phyloP scores from a whole-genome alignment of 108 stramenopile species.

The Nitzschia sp. region DNA sequence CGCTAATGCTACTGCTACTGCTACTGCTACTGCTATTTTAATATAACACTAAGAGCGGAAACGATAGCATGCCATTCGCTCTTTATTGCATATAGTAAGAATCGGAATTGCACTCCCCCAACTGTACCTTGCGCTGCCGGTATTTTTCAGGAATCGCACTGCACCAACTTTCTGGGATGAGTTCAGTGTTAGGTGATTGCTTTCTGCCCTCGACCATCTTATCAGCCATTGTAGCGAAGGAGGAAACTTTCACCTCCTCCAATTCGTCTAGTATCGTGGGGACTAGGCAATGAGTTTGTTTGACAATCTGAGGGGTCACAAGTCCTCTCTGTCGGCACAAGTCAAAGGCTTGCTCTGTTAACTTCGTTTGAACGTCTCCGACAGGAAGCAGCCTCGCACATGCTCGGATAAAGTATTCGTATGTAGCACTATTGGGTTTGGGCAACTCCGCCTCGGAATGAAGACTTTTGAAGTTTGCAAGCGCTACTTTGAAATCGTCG shows the following conservation, averaged over 20 bases:
- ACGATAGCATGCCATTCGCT: too few relatives aligned
- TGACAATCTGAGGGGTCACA: conserved; percentile 14
- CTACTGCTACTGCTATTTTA: too few relatives aligned
- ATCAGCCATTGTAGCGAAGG: background rate
- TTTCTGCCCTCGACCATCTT: background rate
- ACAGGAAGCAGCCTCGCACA: conserved; percentile 23
- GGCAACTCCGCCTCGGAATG: conserved; percentile 2
- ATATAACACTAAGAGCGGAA: too few relatives aligned
- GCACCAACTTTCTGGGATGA: conserved; percentile 6
- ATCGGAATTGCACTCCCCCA: background rate
- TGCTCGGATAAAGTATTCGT: conserved; percentile 26
- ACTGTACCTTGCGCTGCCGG: background rate
- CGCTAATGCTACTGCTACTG: too few relatives aligned
- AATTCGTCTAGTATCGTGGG: background rate
- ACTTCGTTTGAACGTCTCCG: conserved; percentile 19
- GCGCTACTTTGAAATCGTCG: conserved; percentile 12
- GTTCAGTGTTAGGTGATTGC: background rate
- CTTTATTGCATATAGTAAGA: too few relatives aligned
- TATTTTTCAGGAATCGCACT: background rate
- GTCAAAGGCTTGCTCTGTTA: conserved; percentile 23
- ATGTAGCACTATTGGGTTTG: conserved; percentile 22
- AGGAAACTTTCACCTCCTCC: background rate
- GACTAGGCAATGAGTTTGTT: background rate
- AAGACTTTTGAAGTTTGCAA: conserved; percentile 23
- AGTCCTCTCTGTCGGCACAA: conserved; percentile 16